phyloP scores from a whole-genome alignment of 1,284 basidiomycete genomes.

The Calocybe gambosa region DNA sequence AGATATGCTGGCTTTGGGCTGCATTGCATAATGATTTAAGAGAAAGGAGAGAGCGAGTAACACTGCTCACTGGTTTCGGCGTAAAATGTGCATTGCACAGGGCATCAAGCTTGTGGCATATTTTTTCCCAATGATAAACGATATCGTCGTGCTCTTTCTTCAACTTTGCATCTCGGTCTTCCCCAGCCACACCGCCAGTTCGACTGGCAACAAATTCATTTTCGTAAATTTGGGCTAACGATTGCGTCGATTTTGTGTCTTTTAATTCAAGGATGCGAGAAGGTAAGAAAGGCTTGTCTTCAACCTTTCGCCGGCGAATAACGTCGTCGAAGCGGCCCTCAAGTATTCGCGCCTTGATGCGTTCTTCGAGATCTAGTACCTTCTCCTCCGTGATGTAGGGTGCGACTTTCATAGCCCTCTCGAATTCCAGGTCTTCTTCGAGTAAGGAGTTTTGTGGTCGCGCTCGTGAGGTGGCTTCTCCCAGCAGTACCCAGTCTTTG shows the following conservation, averaged over 20 bases:
- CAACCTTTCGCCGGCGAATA: conserved; percentile 69
- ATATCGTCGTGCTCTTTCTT: conserved; percentile 88
- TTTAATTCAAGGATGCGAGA: conserved; percentile 87
- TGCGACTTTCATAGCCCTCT: conserved; percentile 80
- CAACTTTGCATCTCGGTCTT: conserved; percentile 87
- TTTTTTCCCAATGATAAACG: conserved; percentile 75
- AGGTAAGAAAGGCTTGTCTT: conserved; percentile 87
- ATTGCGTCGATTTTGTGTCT: conserved; percentile 83
- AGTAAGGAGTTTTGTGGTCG: conserved; percentile 91
- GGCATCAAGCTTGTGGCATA: conserved; percentile 90
- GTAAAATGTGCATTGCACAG: conserved; percentile 94
- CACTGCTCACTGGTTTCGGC: conserved; percentile 76
- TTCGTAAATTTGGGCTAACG: conserved; percentile 95
- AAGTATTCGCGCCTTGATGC: conserved; percentile 87
- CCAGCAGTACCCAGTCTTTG: conserved; percentile 88
- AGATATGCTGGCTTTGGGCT: conserved; percentile 90
- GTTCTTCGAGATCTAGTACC: conserved; percentile 80
- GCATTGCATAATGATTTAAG: conserved; percentile 1
- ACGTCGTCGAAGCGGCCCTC: conserved; percentile 92
- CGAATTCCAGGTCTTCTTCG: conserved; percentile 94
- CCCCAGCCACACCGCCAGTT: conserved; percentile 45
- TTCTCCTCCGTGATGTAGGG: conserved; percentile 90
- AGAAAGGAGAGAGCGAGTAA: not conserved
- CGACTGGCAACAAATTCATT: conserved; percentile 78
- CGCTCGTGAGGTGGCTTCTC: conserved; percentile 79